Evolutionary conservation across 1,139 yeast genomes (phyloP).

Genomic region (Scheffersomyces insectosa): DNA sequence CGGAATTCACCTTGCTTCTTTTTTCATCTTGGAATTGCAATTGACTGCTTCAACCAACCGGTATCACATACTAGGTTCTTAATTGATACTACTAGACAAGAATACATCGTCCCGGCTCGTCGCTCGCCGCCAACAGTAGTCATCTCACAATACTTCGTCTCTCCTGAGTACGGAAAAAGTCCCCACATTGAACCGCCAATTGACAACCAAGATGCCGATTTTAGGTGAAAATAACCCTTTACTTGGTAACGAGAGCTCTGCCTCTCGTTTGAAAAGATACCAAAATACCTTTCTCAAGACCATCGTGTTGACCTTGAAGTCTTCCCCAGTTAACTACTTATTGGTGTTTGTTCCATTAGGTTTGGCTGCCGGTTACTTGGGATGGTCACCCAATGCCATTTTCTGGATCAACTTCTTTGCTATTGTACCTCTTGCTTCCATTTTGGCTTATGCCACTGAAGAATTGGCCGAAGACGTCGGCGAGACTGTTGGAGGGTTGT

Average conservation of each 20-base stretch:
- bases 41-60: too few relatives aligned
- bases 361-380: constrained; percentile 63
- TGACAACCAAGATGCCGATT: background rate
- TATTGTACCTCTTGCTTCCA: constrained; percentile 88
- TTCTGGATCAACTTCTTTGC: constrained; percentile 84
- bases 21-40: too few relatives aligned
- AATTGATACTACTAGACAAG: too few relatives aligned
- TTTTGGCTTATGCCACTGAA: constrained; percentile 89
- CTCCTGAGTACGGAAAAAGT: too few relatives aligned
- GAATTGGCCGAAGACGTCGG: constrained; percentile 87
- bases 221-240: background rate
- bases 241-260: background rate
- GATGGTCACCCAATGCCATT: constrained; percentile 57
- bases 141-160: too few relatives aligned
- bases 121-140: too few relatives aligned
- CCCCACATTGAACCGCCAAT: background rate
- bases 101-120: too few relatives aligned
- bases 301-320: constrained; percentile 40
- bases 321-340: constrained; percentile 77
- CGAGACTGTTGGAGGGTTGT: constrained; percentile 83
- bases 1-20: too few relatives aligned
- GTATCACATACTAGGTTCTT: too few relatives aligned
- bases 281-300: constrained; percentile 7
- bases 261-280: background rate
- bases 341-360: constrained; percentile 88